Evolutionary conservation across 2,329 filamentous ascomycete genomes (phyloP).

Genomic region (Stachybotrys echinatus): DNA sequence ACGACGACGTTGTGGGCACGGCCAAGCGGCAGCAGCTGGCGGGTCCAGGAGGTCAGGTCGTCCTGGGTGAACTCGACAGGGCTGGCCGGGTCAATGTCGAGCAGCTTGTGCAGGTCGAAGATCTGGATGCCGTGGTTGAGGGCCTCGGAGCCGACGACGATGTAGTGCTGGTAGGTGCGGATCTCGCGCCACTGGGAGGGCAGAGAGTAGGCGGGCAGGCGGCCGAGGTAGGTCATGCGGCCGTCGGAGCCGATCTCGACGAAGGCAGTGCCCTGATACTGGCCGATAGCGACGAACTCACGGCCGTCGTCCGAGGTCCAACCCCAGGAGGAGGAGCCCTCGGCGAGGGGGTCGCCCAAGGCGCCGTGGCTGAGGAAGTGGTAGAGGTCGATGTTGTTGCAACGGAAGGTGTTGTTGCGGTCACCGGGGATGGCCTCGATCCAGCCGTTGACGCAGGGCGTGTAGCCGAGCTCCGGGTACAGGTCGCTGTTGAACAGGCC

Average conservation of each 20-base stretch:
- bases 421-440: conserved; percentile 40
- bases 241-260: conserved; percentile 40
- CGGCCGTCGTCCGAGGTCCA: conserved; percentile 40
- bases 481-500: conserved; percentile 27
- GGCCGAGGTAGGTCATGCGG: conserved; percentile 39
- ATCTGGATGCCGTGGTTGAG: conserved; percentile 54
- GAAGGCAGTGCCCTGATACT: conserved; percentile 45
- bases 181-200: conserved; percentile 35
- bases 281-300: conserved; percentile 43
- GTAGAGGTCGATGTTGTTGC: conserved; percentile 47
- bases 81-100: conserved; percentile 35
- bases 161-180: conserved; percentile 29
- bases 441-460: conserved; percentile 34
- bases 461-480: conserved; percentile 31
- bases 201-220: conserved; percentile 35
- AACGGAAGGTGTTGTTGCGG: conserved; percentile 40
- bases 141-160: conserved; percentile 38
- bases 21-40: conserved; percentile 26
- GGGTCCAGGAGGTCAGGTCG: conserved; percentile 30
- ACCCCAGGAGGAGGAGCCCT: conserved; percentile 38
- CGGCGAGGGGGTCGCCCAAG: conserved; percentile 37
- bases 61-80: conserved; percentile 26
- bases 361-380: conserved; percentile 50
- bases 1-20: conserved; percentile 48
- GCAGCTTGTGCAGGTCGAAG: conserved; percentile 54